A percentile compares a stretch with the other conserved stretches of the same genome.
Conservation (phyloP, 805 yeast species). For the Hanseniaspora vineae region DNA sequence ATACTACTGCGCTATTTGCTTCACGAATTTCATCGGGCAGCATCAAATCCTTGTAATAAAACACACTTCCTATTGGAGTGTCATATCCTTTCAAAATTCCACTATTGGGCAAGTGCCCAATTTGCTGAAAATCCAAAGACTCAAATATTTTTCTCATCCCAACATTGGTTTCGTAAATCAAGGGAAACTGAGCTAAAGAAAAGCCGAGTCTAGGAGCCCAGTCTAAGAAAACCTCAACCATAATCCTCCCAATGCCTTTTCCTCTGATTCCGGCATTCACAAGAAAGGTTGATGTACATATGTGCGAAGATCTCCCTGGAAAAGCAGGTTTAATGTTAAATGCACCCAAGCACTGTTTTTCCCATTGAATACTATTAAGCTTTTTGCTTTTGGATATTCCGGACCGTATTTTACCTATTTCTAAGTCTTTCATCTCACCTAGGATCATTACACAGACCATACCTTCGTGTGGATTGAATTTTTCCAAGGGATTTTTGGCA, state of each 20-base stretch:
- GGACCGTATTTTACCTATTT: conserved; percentile 16
- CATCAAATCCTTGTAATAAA: conserved; percentile 67
- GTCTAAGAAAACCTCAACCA: conserved; percentile 70
- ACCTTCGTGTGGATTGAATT: conserved; percentile 29
- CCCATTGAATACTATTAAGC: conserved; percentile 54
- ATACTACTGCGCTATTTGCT: background rate
- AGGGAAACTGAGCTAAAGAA: conserved; percentile 68
- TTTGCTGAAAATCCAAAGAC: conserved; percentile 55
- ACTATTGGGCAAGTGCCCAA: conserved; percentile 77
- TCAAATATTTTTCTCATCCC: conserved; percentile 75
- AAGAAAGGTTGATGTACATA: conserved; percentile 79
- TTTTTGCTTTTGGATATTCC: conserved; percentile 14
- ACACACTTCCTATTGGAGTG: conserved; percentile 73
- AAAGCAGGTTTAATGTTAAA: conserved; percentile 77
- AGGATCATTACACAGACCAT: conserved; percentile 39
- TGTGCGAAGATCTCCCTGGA: conserved; percentile 87
- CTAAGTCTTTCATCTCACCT: conserved; percentile 55
- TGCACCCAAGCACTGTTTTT: conserved; percentile 81
- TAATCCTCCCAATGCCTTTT: conserved; percentile 77
- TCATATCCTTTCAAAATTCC: conserved; percentile 79
- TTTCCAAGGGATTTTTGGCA: background rate
- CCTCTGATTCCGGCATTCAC: conserved; percentile 91
- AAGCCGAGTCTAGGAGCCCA: conserved; percentile 91
- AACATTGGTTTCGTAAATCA: conserved; percentile 79
- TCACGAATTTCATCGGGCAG: conserved; percentile 11